phyloP scores from a whole-genome alignment of 352 stramenopile species.

The Blastocystis sp. region DNA sequence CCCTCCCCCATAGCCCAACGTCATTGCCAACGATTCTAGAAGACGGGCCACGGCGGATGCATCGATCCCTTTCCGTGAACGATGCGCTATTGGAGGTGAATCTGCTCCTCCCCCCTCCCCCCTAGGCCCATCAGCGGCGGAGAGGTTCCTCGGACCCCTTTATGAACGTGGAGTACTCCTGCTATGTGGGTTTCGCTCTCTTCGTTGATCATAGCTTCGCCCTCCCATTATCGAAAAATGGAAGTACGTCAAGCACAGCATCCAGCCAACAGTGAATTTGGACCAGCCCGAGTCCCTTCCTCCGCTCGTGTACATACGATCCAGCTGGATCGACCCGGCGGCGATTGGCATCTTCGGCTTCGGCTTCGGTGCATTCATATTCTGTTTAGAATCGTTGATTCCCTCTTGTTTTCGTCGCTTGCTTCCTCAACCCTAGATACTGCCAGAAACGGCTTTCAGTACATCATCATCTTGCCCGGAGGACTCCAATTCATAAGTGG shows the following conservation, averaged over 20 bases:
- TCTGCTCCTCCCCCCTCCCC: background rate
- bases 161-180: constrained; percentile 42
- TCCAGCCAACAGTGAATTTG: constrained; percentile 8
- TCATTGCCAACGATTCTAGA: background rate
- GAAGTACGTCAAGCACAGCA: constrained; percentile 37
- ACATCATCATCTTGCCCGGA: constrained; percentile 28
- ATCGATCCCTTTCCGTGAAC: constrained; percentile 38
- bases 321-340: constrained; percentile 24
- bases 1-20: background rate
- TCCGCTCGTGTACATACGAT: constrained; percentile 41
- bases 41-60: background rate
- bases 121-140: background rate
- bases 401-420: background rate
- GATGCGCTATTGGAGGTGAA: background rate
- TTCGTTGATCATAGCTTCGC: background rate
- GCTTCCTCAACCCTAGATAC: background rate
- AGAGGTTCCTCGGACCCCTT: constrained; percentile 1
- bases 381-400: background rate
- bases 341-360: constrained; percentile 40
- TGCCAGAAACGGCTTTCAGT: background rate
- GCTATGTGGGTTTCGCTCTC: background rate
- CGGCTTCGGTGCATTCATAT: constrained; percentile 23
- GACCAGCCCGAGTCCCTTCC: constrained; percentile 18
- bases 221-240: constrained; percentile 39
- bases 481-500: constrained; percentile 38